Evolutionary conservation across 306 rosid genomes (phyloP), one percentile per base, ranked within the genome.

Genomic region (Citrullus amarus): DNA sequence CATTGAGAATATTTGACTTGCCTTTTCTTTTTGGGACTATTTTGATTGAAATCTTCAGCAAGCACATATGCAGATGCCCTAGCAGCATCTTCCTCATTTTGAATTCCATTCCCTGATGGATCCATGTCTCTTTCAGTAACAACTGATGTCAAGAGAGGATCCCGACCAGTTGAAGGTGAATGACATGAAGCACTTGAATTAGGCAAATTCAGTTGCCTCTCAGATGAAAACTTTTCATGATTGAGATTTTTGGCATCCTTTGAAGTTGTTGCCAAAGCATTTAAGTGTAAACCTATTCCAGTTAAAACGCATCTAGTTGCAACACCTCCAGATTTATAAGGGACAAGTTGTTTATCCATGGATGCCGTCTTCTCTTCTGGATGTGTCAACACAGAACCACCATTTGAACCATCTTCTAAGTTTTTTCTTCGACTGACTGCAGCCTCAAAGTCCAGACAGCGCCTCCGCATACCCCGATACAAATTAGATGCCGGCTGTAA

Each of bases 371-470:
- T 82, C 85, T 86, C 91, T 79, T 83, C 91, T 62, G 89, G 78
- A 46, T 80, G 88, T 50, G 84, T 46, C 72, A 57, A 32, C 78
- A 72, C 76, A 34, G 90, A 91, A 80, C 87, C 78, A 79, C 54
- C 54, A 81, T 79, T 85, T 79, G 88, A 84, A 81, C 71, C 83
- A 83, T 83, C 87, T 18, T 65, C 84, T 60, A 80, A 51, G 74
- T 81, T 86, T 85, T 85, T 91, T 77, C 88, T 86, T 28, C 88
- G 87, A 57, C 83, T 82, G 73, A 83, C 92, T 5, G 83, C 88
- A 88, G 80, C 83, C 88, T 91, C 97, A 84, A 92, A 95, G 81
- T 95, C 95, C 43, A 92, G 89, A 81, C 97, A 90, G 79, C 98
- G 97, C 87, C 97, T 91, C 82, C 91, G 82, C 75, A 86, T 79